phyloP scores from a whole-genome alignment of 2,329 filamentous ascomycete genomes.

The Alternaria panax region DNA sequence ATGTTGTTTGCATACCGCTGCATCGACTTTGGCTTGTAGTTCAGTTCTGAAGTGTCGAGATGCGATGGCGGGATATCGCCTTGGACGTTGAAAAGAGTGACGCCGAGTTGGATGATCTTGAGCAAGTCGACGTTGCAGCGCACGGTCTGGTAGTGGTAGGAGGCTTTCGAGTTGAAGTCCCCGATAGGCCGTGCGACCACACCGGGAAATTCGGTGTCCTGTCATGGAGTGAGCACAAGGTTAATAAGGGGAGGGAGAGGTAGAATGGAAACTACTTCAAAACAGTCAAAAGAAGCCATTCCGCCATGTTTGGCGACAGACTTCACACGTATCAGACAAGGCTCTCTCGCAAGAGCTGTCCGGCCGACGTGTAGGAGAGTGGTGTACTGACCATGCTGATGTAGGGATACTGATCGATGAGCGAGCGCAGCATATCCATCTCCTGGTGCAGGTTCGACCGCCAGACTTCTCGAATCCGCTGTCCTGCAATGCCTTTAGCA shows the following conservation, averaged over 20 bases:
- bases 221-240: conserved; percentile 23
- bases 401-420: conserved; percentile 91
- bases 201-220: conserved; percentile 99
- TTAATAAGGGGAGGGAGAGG: not conserved
- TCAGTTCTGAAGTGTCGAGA: conserved; percentile 58
- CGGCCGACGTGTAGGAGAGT: conserved; percentile 10
- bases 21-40: conserved; percentile 53
- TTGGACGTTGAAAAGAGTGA: conserved; percentile 90
- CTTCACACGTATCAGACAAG: conserved; percentile 23
- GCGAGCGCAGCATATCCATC: conserved; percentile 80
- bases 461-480: conserved; percentile 95
- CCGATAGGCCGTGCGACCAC: conserved; percentile 96
- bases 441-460: conserved; percentile 89
- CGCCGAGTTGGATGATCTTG: conserved; percentile 95
- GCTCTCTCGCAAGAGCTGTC: conserved; percentile 4
- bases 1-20: conserved; percentile 61
- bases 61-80: conserved; percentile 84
- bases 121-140: conserved; percentile 97
- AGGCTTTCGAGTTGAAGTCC: conserved; percentile 90
- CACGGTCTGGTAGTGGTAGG: conserved; percentile 98
- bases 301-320: conserved; percentile 12
- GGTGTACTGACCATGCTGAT: conserved; percentile 85
- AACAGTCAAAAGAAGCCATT: conserved; percentile 1
- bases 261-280: conserved; percentile 19
- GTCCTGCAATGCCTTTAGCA: conserved; percentile 65